Evolutionary conservation across 164 flowering plant species (phyloP), one percentile per base, ranked within the genome.

Genomic region (Euptelea pleiosperma): DNA sequence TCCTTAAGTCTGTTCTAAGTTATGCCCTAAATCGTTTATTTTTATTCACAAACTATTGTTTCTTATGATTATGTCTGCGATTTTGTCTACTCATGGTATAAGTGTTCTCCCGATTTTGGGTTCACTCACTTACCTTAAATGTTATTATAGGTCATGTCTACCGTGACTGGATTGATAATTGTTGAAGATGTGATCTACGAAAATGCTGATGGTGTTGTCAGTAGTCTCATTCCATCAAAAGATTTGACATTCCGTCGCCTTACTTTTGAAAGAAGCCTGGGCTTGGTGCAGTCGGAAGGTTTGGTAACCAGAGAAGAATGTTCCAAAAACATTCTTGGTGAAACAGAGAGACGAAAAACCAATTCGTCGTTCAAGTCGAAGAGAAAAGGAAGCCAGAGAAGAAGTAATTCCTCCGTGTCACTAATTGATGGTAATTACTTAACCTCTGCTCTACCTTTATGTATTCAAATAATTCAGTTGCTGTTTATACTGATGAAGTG

Each of bases 221-320:
- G 52, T 77, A 60, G 56, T 34, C 42, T 52, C n/a, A 25, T 58
- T 56, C 72, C 75, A 42, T 68, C 77, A 24, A 65, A 73, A 36
- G 91, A 81, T 34, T 62, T 67, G 73, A 61, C 47, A 62, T 92
- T 84, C 55, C 96, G 98, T 3, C 88, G 96, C 45, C 91, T 92
- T 64, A 73, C 75, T 57, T 92, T 92, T 60, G 71, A 79, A 74
- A 87, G 98, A 75, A 66, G 77, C 44, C 74, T 82, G 74, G 71
- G 84, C 49, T 68, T 92, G 78, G 87, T 92, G 63, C 97, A 92
- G 64, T 89, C 98, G 45, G 97, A 92, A 80, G 96, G 88, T 68
- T 66, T 89, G 63, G 56, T 92, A 49, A 61, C 51, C 37, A 65
- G 41, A 36, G 79, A 67, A 62, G 77, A 30, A 41, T 35, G 60